Percentiles rank a stretch among this genome's conserved stretches.
Evolutionary conservation across 257 asterid species (phyloP).

Genomic region (Plantago ovata): DNA sequence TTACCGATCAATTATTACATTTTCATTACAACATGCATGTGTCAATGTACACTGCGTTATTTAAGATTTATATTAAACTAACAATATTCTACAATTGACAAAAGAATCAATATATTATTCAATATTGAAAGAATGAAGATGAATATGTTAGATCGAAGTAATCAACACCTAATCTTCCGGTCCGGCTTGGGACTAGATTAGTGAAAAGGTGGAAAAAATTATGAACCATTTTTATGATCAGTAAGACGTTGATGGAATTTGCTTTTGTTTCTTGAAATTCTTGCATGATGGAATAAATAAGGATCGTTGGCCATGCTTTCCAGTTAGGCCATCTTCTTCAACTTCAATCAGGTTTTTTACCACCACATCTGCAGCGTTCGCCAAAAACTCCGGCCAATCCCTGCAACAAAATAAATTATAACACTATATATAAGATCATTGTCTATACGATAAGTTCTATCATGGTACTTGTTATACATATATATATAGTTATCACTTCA

Average conservation of each 20-base stretch:
- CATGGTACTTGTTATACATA: no score
- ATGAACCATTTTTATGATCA: neutral
- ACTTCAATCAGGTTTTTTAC: constrained; percentile 69
- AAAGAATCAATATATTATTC: neutral
- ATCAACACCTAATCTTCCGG: constrained; percentile 11
- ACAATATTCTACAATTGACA: neutral
- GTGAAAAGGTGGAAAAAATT: neutral
- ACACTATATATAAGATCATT: no score
- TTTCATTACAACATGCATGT: neutral
- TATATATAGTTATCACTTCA: no score
- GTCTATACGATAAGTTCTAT: no score
- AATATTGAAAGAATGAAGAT: constrained; percentile 13
- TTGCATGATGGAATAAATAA: neutral
- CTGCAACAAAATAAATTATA: constrained; percentile 19
- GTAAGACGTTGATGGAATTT: constrained; percentile 9
- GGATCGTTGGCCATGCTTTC: neutral
- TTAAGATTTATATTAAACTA: no score
- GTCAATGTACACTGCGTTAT: no score
- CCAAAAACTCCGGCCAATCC: constrained; percentile 76
- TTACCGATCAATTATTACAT: neutral
- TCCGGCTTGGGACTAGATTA: constrained; percentile 15
- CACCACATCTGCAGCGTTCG: constrained; percentile 59
- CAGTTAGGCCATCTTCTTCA: constrained; percentile 37
- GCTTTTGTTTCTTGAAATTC: neutral
- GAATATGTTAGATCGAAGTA: constrained; percentile 5